phyloP scores from a whole-genome alignment of 1,284 basidiomycete species.

The Vanrija humicola region DNA sequence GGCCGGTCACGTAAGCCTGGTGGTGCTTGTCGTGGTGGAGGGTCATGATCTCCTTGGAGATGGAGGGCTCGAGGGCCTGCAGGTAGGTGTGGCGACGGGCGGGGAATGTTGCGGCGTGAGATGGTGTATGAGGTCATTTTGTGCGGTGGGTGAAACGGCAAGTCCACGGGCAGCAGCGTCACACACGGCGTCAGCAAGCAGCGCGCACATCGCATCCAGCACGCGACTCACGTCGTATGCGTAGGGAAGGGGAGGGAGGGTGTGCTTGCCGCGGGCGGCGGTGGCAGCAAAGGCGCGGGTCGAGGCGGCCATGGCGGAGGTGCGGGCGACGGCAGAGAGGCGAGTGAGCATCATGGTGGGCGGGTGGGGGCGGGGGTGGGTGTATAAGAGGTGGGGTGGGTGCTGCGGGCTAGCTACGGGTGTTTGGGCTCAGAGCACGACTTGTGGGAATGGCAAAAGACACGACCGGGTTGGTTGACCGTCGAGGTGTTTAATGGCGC shows the following conservation, averaged over 20 bases:
- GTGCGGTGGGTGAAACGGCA: background rate
- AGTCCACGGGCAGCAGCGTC: background rate
- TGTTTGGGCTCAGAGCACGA: background rate
- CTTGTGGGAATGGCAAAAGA: background rate
- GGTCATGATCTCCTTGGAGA: constrained; percentile 73
- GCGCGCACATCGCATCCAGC: background rate
- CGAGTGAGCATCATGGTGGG: constrained; percentile 15
- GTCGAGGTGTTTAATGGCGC: too few species aligned
- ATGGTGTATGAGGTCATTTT: background rate
- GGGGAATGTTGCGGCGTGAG: too few species aligned
- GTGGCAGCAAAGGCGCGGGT: constrained; percentile 11
- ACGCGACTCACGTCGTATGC: constrained; percentile 67
- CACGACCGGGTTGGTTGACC: too few species aligned
- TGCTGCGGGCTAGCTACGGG: background rate
- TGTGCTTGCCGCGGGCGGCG: constrained; percentile 37
- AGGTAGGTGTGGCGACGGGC: too few species aligned
- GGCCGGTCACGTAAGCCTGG: constrained; percentile 83
- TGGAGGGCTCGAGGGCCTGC: constrained; percentile 56
- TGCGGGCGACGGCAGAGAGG: constrained; percentile 9
- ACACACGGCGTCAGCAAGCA: background rate
- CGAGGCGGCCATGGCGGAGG: constrained; percentile 1
- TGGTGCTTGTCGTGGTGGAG: constrained; percentile 97
- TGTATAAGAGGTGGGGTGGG: background rate
- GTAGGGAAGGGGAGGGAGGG: constrained; percentile 83
- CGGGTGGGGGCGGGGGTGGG: background rate